phyloP scores from a whole-genome alignment of 2,329 filamentous ascomycete species.

The Beauveria rudraprayagi region DNA sequence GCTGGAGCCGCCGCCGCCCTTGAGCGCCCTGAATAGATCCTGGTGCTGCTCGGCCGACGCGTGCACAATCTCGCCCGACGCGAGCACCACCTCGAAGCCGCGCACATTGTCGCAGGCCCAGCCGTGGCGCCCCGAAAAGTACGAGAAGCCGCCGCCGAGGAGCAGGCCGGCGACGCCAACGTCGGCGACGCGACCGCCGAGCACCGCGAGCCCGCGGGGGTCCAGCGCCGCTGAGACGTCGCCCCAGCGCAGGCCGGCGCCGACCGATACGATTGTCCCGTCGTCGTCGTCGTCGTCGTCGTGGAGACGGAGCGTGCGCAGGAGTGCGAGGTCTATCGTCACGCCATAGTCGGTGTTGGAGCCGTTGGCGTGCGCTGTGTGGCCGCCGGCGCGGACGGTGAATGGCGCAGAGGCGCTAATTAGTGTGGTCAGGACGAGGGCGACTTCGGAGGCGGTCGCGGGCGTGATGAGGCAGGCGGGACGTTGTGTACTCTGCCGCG shows the following conservation, averaged over 20 bases:
- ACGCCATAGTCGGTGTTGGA: constrained; percentile 34
- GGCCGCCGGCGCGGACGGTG: constrained; percentile 44
- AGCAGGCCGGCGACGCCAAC: constrained; percentile 14
- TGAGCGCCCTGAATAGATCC: constrained; percentile 38
- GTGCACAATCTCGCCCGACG: constrained; percentile 34
- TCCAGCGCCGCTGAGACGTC: constrained; percentile 34
- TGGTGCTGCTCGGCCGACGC: constrained; percentile 26
- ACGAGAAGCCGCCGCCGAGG: constrained; percentile 34
- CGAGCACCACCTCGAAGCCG: constrained; percentile 40
- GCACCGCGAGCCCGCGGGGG: constrained; percentile 17
- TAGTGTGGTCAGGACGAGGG: constrained; percentile 14
- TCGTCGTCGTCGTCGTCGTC: constrained; percentile 20
- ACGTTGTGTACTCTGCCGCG: neutral
- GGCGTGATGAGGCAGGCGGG: constrained; percentile 16
- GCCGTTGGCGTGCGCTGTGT: constrained; percentile 36
- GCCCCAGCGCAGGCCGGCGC: constrained; percentile 36
- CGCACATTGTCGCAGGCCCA: constrained; percentile 30
- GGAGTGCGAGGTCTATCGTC: constrained; percentile 33
- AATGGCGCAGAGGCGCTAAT: constrained; percentile 25
- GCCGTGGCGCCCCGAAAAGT: constrained; percentile 31
- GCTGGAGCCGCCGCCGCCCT: constrained; percentile 33
- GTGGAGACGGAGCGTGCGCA: constrained; percentile 29
- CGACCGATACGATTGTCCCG: constrained; percentile 27
- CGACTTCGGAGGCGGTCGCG: constrained; percentile 12
- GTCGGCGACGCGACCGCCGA: constrained; percentile 12